Evolutionary conservation across 2,329 filamentous ascomycete genomes (phyloP).

Genomic region (Sarocladium strictum): DNA sequence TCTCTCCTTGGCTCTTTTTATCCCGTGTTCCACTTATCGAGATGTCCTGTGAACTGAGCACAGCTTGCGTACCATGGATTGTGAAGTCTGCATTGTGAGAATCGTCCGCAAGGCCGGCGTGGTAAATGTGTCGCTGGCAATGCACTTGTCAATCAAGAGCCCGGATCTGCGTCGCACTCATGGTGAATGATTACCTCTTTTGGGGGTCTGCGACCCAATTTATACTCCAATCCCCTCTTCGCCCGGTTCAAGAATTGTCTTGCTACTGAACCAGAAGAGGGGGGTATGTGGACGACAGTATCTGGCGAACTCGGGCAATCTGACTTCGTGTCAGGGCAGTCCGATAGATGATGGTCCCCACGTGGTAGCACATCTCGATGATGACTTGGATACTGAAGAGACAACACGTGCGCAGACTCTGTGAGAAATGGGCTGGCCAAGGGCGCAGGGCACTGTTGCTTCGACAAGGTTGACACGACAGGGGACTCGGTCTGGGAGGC

Average conservation of each 20-base stretch:
- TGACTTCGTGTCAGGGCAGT: background rate
- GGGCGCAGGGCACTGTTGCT: slow-evolving; percentile 11
- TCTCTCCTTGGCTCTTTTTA: slow-evolving; percentile 24
- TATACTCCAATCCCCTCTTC: background rate
- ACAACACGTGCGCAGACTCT: slow-evolving; percentile 42
- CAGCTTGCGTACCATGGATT: background rate
- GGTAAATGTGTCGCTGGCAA: background rate
- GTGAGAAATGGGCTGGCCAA: slow-evolving; percentile 37
- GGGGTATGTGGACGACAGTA: background rate
- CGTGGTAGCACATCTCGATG: background rate
- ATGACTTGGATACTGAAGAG: slow-evolving; percentile 28
- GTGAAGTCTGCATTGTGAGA: background rate
- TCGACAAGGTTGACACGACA: slow-evolving; percentile 9
- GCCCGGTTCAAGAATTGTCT: background rate
- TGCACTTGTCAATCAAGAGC: no score
- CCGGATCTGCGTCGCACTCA: no score
- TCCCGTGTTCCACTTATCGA: slow-evolving; percentile 16
- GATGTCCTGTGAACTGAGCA: background rate
- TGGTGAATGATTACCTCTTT: background rate
- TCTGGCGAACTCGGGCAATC: slow-evolving; percentile 1
- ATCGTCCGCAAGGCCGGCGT: background rate
- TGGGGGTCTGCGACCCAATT: background rate
- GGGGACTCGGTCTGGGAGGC: background rate
- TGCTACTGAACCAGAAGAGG: background rate
- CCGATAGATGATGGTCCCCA: background rate